These are phyloP conservation scores for Oryza australiensis DNA, from an alignment of 176 grass and related monocot genomes.

Conservation along the genomic window DNA sequence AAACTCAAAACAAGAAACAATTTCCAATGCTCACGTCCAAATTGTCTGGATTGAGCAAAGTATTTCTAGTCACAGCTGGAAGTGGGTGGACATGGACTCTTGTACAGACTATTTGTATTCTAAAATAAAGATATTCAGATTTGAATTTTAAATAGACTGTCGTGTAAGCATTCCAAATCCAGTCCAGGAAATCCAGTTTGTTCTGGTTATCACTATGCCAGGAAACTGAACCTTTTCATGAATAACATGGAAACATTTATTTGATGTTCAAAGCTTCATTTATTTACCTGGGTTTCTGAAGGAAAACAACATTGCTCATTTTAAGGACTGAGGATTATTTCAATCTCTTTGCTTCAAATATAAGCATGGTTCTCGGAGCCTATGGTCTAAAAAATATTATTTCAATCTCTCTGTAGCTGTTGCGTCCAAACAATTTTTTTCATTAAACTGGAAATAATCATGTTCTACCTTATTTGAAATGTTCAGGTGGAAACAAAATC, in stretches of 20 bases:
- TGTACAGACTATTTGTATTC: not conserved
- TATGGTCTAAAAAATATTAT: no score
- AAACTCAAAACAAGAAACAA: conserved; percentile 3
- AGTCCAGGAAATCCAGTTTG: not conserved
- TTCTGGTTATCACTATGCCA: not conserved
- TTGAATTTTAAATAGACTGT: conserved; percentile 3
- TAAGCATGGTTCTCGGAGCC: no score
- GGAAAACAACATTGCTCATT: conserved; percentile 19
- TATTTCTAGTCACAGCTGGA: not conserved
- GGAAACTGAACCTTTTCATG: not conserved
- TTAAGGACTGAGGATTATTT: conserved; percentile 10
- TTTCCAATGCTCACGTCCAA: conserved; percentile 1
- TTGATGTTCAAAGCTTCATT: conserved; percentile 5
- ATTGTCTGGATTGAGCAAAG: not conserved
- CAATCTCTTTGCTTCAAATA: not conserved
- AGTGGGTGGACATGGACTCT: not conserved
- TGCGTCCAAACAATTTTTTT: conserved; percentile 3
- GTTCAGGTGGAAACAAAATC: conserved; percentile 62
- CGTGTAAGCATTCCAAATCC: not conserved
- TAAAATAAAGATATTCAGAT: conserved; percentile 6
- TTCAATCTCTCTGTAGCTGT: conserved; percentile 4
- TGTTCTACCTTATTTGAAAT: conserved; percentile 29
- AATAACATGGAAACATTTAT: not conserved
- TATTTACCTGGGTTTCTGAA: conserved; percentile 18
- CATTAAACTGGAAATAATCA: conserved; percentile 11